Evolutionary conservation across 768 basidiomycete species (phyloP), one percentile per base, ranked within the genome.

Genomic region (Gautieria morchelliformis): DNA sequence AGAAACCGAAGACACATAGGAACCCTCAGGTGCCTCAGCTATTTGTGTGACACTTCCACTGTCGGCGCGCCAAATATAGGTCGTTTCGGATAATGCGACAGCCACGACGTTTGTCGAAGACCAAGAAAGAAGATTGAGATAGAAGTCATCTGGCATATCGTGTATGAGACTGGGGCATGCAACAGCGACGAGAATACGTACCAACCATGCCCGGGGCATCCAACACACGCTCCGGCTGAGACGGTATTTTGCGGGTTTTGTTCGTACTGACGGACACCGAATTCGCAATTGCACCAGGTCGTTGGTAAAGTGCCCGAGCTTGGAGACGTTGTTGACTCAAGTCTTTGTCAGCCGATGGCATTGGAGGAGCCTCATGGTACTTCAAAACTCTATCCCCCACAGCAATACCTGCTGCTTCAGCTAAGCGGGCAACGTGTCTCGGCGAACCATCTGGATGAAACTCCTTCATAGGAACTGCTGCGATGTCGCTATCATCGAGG

Each of bases 61-160:
- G 64, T 93, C 90, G 1, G 94, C 95, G 61, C 82, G 86, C 95
- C 95, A 99, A 57, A 96, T 82, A 71, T 95, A 99, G 1, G 89
- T 93, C 49, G 79, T 78, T 44, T 87, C 83, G 46, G 84, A 89
- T 11, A 99, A 80, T 0, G 89, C 95, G 56, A 99, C 94, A 2
- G 89, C 93, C 11, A 99, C 83, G 27, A 84, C 73, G 69, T 98
- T 97, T 62, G 81, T 80, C 42, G 78, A 79, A 37, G 87, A 88
- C 96, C 96, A 99, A 17, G 85, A 80, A 52, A 97, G 69, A 53
- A 99, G 76, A 69, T 98, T 99, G 66, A 99, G 82, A 67, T 99
- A 99, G 69, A 95, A 99, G 69, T 99, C 96, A 62, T 98, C 93
- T 57, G 40, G 45, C 15, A 22, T 27, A 19, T 46, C 70, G 66